phyloP scores from a whole-genome alignment of 2,329 filamentous ascomycete genomes.

The Aureobasidium pullulans region DNA sequence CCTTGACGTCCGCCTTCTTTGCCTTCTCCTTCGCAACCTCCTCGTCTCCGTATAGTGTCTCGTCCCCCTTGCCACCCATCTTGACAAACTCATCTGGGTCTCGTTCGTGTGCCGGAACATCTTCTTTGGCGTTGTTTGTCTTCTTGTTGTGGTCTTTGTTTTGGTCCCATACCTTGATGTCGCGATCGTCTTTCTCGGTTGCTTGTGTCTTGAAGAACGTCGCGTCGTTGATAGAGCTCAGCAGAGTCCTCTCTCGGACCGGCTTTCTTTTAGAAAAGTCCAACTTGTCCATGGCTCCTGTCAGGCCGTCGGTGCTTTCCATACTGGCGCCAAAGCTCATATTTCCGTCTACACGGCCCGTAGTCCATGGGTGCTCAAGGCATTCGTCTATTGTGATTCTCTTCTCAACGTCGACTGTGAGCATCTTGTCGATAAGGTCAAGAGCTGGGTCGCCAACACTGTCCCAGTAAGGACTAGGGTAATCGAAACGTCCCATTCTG shows the following conservation, averaged over 20 bases:
- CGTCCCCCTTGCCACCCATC: conserved; percentile 80
- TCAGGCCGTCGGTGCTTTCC: conserved; percentile 88
- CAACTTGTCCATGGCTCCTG: conserved; percentile 73
- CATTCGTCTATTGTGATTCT: conserved; percentile 87
- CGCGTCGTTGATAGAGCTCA: conserved; percentile 75
- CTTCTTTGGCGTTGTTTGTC: conserved; percentile 24
- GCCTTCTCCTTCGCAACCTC: conserved; percentile 11
- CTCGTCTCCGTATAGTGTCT: conserved; percentile 65
- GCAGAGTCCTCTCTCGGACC: conserved; percentile 72
- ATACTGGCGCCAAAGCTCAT: conserved; percentile 30
- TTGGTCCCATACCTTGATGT: conserved; percentile 69
- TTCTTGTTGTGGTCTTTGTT: conserved; percentile 44
- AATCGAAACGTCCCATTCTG: conserved; percentile 81
- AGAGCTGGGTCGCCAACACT: conserved; percentile 77
- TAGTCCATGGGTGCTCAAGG: conserved; percentile 84
- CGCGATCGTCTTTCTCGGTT: conserved; percentile 45
- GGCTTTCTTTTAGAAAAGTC: conserved; percentile 79
- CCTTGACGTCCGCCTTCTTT: conserved; percentile 11
- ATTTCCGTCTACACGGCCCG: conserved; percentile 27
- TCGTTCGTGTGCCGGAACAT: conserved; percentile 41
- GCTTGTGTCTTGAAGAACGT: conserved; percentile 51
- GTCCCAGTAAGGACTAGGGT: conserved; percentile 95
- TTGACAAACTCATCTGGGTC: conserved; percentile 71
- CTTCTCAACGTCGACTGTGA: conserved; percentile 76
- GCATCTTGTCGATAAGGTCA: conserved; percentile 90